Evolutionary conservation across 139 green algal genomes (phyloP), one percentile per base, ranked within the genome.

Genomic region (Chlamydomonas sp.): DNA sequence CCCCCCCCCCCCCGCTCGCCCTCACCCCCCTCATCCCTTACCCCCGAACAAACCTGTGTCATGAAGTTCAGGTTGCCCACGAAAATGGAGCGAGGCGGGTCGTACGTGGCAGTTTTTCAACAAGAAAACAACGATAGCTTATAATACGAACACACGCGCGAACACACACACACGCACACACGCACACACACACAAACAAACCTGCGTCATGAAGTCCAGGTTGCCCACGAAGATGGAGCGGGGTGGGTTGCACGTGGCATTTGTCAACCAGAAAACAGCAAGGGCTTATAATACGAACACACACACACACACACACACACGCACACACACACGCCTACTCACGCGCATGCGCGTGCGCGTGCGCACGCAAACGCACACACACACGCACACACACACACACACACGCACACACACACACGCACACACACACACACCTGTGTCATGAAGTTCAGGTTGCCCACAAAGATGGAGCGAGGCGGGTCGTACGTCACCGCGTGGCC

Each of bases 171-270:
- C n/a, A n/a, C n/a, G n/a, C n/a, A n/a, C n/a, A n/a, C n/a, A n/a
- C n/a, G n/a, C n/a, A n/a, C n/a, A n/a, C n/a, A n/a, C 10, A 28
- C 30, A 67, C 54, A 30, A 22, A 64, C 77, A 0, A 70, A 89
- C 85, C 76, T 84, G 67, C 1, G 84, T 73, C n/a, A 89, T 79
- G 47, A 88, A 87, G 24, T 83, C 78, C 67, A 97, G 71, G 65
- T 96, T 96, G 65, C 92, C 92, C 1, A 96, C 67, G 73, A 97
- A 97, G 0, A 97, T 70, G 29, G 80, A 87, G 60, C 85, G 81
- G 1, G 43, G 34, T 3, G 74, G 80, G 73, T 96, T 87, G 61
- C 92, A 97, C 60, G 65, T 35, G n/a, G n/a, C n/a, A n/a, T n/a
- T n/a, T n/a, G n/a, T n/a, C n/a, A n/a, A n/a, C n/a, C n/a, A n/a